Conservation (phyloP, 305 asterid species). For the Ruellia speciosa region DNA sequence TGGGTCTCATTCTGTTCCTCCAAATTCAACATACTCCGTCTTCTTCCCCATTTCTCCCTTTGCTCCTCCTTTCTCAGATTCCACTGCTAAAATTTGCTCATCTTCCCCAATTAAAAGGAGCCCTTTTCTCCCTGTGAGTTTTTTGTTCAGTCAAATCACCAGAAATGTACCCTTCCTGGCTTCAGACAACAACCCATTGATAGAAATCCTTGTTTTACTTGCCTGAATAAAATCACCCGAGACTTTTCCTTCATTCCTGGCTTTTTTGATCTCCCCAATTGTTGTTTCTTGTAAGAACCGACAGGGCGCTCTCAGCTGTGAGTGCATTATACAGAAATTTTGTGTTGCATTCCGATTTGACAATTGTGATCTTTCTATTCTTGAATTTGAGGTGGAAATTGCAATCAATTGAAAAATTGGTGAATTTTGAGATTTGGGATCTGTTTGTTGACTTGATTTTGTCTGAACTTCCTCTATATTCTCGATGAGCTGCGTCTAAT, state of each 20-base stretch:
- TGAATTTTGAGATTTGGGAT: slow-evolving; percentile 27
- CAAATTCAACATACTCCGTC: slow-evolving; percentile 26
- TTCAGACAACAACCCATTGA: slow-evolving; percentile 1
- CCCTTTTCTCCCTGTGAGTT: not conserved
- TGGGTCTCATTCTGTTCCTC: slow-evolving; percentile 25
- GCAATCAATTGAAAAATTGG: slow-evolving; percentile 12
- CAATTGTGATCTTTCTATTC: not conserved
- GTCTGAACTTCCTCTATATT: slow-evolving; percentile 18
- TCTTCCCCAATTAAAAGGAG: not conserved
- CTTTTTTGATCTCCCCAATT: slow-evolving; percentile 10
- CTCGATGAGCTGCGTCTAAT: slow-evolving; percentile 23
- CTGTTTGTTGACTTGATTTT: slow-evolving; percentile 18
- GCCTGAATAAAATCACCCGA: not conserved
- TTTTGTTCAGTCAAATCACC: not conserved
- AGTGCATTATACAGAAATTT: too few relatives aligned
- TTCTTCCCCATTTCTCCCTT: slow-evolving; percentile 29
- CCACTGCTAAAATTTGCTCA: not conserved
- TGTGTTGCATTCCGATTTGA: too few relatives aligned
- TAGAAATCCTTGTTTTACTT: slow-evolving; percentile 3
- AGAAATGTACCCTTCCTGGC: not conserved
- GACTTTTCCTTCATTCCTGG: not conserved
- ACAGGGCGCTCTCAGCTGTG: not conserved
- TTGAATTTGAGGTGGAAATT: slow-evolving; percentile 14
- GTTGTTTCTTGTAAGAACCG: not conserved
- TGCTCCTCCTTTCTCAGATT: slow-evolving; percentile 14